Percentiles rank a stretch among this genome's conserved stretches.
Conservation (phyloP, 306 rosid genomes). For the Casuarina glauca region DNA sequence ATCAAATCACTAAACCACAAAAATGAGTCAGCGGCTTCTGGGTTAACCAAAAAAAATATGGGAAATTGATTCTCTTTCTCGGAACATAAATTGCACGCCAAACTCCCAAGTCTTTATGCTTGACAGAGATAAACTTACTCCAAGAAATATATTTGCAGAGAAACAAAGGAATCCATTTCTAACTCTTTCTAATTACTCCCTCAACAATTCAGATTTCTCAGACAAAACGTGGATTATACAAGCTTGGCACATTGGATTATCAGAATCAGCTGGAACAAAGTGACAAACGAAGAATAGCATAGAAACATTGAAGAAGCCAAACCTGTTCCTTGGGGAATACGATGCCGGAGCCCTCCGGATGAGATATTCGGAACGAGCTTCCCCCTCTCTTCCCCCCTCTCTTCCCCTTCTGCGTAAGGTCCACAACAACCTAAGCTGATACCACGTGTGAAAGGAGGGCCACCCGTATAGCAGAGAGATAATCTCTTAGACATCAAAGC, state of each 20-base stretch:
- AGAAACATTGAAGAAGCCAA: background rate
- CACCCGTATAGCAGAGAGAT: background rate
- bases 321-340: background rate
- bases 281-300: background rate
- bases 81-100: background rate
- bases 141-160: background rate
- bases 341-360: background rate
- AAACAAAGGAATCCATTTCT: background rate
- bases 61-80: background rate
- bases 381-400: background rate
- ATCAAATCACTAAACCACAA: background rate
- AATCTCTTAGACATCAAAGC: background rate
- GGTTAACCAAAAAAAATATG: background rate
- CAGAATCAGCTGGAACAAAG: background rate
- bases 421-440: background rate
- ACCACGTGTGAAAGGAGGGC: background rate
- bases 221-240: background rate
- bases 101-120: background rate
- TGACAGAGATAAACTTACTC: background rate
- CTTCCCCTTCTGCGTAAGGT: conserved; percentile 3
- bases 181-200: background rate
- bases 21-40: background rate
- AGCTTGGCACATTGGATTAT: background rate
- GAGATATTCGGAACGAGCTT: conserved; percentile 2
- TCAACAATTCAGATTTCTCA: background rate